Evolutionary conservation across 2,329 filamentous ascomycete species (phyloP).

Genomic region (Pezizomycotina sp.): DNA sequence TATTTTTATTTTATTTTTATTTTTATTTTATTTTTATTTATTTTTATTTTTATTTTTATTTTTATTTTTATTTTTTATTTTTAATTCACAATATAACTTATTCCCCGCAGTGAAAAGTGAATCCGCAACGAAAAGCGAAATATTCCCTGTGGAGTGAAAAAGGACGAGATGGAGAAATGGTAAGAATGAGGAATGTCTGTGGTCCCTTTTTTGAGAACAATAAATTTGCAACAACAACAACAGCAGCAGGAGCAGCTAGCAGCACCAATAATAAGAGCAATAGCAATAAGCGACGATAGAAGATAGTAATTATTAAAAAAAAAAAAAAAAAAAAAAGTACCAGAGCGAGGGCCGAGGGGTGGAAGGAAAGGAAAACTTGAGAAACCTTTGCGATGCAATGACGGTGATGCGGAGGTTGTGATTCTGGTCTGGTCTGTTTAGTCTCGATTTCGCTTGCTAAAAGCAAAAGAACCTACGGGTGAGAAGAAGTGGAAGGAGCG

Average conservation of each 20-base stretch:
- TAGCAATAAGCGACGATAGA: no score
- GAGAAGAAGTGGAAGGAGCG: neutral
- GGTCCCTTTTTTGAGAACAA: no score
- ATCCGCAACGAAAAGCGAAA: neutral
- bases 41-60: neutral
- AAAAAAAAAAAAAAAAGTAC: neutral
- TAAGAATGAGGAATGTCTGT: constrained; percentile 1
- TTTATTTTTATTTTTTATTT: neutral
- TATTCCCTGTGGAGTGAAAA: neutral
- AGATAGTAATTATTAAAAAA: no score
- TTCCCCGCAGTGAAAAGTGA: neutral
- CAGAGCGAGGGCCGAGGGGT: neutral
- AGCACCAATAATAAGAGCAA: no score
- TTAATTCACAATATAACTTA: no score
- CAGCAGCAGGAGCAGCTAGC: no score
- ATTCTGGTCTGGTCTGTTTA: constrained; percentile 2
- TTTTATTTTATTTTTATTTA: neutral
- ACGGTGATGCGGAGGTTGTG: neutral
- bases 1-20: neutral
- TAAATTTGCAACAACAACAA: no score
- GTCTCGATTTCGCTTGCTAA: constrained; percentile 4
- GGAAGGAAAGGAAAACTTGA: neutral
- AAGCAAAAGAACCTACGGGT: neutral
- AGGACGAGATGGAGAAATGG: neutral
- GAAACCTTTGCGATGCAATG: neutral